phyloP scores from a whole-genome alignment of 1,284 basidiomycete species.

The Chondrostereum purpureum region DNA sequence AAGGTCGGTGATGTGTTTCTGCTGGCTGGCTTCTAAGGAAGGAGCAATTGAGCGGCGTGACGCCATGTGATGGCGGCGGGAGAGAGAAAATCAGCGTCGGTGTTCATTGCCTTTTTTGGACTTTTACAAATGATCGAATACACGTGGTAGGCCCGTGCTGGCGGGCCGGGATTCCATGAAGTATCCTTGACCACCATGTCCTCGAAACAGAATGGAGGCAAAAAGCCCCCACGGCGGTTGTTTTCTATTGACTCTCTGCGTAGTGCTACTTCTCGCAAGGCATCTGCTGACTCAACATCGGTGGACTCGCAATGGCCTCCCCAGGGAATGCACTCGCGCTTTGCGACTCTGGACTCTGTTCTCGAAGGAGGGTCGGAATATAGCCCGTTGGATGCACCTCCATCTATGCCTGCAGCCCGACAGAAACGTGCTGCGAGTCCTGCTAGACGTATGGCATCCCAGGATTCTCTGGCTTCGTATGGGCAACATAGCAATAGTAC shows the following conservation, averaged over 20 bases:
- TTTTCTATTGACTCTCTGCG: slow-evolving; percentile 32
- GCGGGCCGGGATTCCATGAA: no score
- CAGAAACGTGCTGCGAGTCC: not conserved
- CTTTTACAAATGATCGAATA: no score
- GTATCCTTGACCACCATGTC: not conserved
- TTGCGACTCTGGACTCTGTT: slow-evolving; percentile 9
- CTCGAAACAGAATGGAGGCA: not conserved
- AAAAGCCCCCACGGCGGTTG: slow-evolving; percentile 22
- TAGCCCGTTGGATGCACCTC: not conserved
- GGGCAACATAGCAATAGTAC: no score
- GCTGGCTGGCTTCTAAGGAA: slow-evolving; percentile 49
- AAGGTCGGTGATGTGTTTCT: slow-evolving; percentile 60
- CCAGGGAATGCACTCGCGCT: slow-evolving; percentile 10
- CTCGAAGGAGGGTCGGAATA: not conserved
- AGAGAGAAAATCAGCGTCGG: not conserved
- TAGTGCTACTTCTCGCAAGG: slow-evolving; percentile 17
- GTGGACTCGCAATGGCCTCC: slow-evolving; percentile 12
- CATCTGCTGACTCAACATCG: slow-evolving; percentile 17
- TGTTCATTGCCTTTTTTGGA: not conserved
- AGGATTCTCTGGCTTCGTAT: not conserved
- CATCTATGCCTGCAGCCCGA: not conserved
- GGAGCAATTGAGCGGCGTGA: slow-evolving; percentile 23
- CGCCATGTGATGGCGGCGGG: slow-evolving; percentile 8
- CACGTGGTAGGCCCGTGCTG: no score
- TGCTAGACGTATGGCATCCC: not conserved